Percentiles rank a stretch among this genome's conserved stretches.
phyloP scores from a whole-genome alignment of 2,329 filamentous ascomycete genomes.

The Sphaerulina vaccinii region DNA sequence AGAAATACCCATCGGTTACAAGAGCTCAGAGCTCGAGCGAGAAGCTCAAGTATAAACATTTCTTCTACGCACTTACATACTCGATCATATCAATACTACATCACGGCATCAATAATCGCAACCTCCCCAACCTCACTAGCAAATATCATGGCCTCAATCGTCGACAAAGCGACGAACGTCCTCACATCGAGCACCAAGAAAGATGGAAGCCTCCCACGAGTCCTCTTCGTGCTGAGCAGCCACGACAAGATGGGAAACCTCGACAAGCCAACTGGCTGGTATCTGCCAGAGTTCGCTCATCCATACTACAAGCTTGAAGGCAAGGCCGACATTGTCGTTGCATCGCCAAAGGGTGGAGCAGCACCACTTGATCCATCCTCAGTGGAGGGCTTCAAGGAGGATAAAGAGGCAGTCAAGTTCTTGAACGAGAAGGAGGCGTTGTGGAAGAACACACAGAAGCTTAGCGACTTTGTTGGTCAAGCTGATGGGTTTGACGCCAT shows the following conservation, averaged over 20 bases:
- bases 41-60: neutral
- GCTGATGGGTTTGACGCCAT: conserved; percentile 63
- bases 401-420: conserved; percentile 37
- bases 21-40: neutral
- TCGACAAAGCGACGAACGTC: conserved; percentile 33
- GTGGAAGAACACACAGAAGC: conserved; percentile 63
- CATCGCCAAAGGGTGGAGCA: conserved; percentile 41
- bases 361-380: conserved; percentile 40
- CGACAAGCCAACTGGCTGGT: conserved; percentile 65
- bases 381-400: conserved; percentile 32
- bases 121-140: neutral
- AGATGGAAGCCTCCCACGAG: conserved; percentile 10
- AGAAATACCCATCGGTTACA: neutral
- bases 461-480: conserved; percentile 57
- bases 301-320: conserved; percentile 41
- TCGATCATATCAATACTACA: neutral
- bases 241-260: conserved; percentile 48
- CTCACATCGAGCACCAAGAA: conserved; percentile 26
- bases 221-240: conserved; percentile 51
- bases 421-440: conserved; percentile 55
- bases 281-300: conserved; percentile 48
- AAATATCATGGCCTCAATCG: conserved; percentile 10
- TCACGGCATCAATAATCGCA: conserved; percentile 2
- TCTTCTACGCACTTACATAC: neutral
- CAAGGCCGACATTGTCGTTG: conserved; percentile 42